Evolutionary conservation across 2,329 filamentous ascomycete species (phyloP).

Genomic region (Pseudogymnoascus sp.): DNA sequence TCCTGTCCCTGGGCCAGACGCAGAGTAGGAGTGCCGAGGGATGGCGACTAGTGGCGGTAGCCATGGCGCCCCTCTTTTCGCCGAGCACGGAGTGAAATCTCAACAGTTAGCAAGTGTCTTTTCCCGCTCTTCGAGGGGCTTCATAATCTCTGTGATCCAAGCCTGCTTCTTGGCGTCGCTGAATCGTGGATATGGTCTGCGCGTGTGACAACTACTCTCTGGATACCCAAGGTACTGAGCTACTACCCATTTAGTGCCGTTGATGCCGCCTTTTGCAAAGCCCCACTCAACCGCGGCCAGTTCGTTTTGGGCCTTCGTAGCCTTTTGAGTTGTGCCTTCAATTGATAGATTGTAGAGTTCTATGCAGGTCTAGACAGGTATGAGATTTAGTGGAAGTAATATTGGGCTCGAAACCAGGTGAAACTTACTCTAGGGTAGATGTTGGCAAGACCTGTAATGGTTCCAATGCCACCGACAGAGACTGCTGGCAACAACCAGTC

Average conservation of each 20-base stretch:
- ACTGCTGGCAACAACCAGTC: conserved; percentile 63
- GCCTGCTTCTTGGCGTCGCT: conserved; percentile 38
- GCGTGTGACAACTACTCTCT: conserved; percentile 44
- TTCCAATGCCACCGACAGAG: conserved; percentile 51
- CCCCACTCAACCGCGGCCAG: conserved; percentile 49
- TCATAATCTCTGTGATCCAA: conserved; percentile 32
- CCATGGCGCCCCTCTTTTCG: background rate
- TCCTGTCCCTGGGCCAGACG: background rate
- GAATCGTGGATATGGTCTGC: conserved; percentile 49
- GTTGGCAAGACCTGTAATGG: conserved; percentile 57
- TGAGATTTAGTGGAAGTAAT: background rate
- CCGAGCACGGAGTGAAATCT: background rate
- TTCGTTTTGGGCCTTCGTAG: conserved; percentile 43
- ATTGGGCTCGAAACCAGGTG: background rate
- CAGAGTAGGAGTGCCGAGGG: background rate
- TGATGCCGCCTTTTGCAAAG: conserved; percentile 53
- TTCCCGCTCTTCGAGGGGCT: conserved; percentile 19
- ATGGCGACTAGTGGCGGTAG: background rate
- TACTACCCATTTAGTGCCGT: conserved; percentile 54
- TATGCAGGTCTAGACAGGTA: conserved; percentile 33
- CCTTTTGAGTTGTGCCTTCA: conserved; percentile 41
- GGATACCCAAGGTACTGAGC: conserved; percentile 47
- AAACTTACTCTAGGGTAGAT: conserved; percentile 47
- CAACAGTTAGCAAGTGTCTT: background rate
- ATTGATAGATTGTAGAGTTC: conserved; percentile 44